phyloP scores from a whole-genome alignment of 768 basidiomycete species.

The Nidularia pulvinata region DNA sequence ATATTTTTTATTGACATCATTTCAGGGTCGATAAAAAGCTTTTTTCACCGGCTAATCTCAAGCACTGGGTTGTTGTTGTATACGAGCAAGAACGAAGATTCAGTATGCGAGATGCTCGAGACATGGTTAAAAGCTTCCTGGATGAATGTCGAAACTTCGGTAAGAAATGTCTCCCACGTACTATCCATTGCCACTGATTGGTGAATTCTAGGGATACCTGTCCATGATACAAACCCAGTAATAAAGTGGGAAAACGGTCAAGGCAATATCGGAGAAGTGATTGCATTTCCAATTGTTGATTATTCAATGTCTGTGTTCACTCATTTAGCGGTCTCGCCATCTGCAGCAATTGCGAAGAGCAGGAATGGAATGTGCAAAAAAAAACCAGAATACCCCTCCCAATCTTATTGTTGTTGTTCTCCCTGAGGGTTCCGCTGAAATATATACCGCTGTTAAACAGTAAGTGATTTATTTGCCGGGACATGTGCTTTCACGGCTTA shows the following conservation, averaged over 20 bases:
- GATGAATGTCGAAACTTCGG: constrained; percentile 53
- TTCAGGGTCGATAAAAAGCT: constrained; percentile 72
- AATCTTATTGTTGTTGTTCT: constrained; percentile 67
- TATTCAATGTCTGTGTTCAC: not conserved
- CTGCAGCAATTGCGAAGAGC: constrained; percentile 43
- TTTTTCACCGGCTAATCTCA: constrained; percentile 49
- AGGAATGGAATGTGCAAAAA: constrained; percentile 43
- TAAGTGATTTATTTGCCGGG: constrained; percentile 28
- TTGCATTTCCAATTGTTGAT: not conserved
- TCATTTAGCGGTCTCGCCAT: constrained; percentile 25
- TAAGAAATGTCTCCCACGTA: constrained; percentile 24
- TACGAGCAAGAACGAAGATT: constrained; percentile 66
- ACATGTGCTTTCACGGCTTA: not conserved
- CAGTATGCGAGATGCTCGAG: constrained; percentile 32
- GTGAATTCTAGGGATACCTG: constrained; percentile 52
- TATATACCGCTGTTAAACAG: constrained; percentile 81
- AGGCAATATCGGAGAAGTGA: constrained; percentile 40
- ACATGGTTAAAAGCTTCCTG: constrained; percentile 55
- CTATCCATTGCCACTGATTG: constrained; percentile 35
- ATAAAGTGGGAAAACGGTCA: constrained; percentile 61
- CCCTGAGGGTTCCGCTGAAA: constrained; percentile 70
- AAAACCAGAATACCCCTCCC: constrained; percentile 37
- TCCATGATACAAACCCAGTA: constrained; percentile 42
- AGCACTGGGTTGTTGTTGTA: constrained; percentile 62
- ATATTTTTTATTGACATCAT: constrained; percentile 39